Evolutionary conservation across 83 land plant species (phyloP), one percentile per base, ranked within the genome.

Genomic region (Diphasiastrum complanatum): DNA sequence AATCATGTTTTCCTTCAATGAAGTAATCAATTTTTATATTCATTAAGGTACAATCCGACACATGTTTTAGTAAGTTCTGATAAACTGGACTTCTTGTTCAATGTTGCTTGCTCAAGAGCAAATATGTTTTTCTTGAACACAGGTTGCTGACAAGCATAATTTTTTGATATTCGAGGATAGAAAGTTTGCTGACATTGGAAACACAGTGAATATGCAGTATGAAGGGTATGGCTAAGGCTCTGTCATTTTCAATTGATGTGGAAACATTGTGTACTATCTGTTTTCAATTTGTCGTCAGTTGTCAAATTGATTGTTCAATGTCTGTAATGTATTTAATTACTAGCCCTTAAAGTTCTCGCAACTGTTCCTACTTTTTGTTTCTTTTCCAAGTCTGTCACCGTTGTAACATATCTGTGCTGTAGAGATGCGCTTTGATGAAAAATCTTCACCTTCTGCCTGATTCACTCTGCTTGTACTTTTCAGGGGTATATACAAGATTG

Each of bases 121-220:
- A 26, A 26, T 53, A 26, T 47, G 51, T 5, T 24, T 47, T 47
- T n/a, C n/a, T 18, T n/a, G 14, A n/a, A 3, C 46, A 20, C 66
- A 90, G 96, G 83, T 92, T 79, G 98, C 98, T 49, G 95, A 88
- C 5, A 88, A 78, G 69, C 88, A 92, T 29, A 78, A 92, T 45
- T 92, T 89, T 54, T 53, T 92, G 34, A 88, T 92, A 28, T 92
- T 92, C 72, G 98, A 92, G 70, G 98, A 92, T 63, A 81, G 98
- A 16, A 92, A 92, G 62, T 92, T 92, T 85, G 98, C 95, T 27
- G 98, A 92, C 71, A 92, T 92, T 69, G 98, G 98, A 19, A 92
- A 88, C 74, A 92, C 98, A 41, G 98, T 88, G 34, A 81, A 82
- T 45, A 92, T 92, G 98, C 98, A 92, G 69, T 88, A 85, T 75